phyloP scores from a whole-genome alignment of 176 grass and related monocot genomes.

The Musa troglodytarum region DNA sequence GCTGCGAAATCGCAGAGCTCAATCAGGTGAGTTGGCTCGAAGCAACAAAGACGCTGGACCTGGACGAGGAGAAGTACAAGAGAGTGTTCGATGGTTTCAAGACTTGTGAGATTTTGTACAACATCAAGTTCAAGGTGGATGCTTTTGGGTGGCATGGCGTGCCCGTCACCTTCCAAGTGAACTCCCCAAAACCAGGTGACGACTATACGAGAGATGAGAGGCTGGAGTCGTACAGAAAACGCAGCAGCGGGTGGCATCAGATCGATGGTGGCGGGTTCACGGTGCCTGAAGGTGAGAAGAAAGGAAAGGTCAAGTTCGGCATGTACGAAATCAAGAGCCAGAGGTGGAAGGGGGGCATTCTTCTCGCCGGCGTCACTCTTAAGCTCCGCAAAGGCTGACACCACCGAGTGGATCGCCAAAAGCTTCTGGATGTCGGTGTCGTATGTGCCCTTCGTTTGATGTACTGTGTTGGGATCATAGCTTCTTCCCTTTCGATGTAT shows the following conservation, averaged over 20 bases:
- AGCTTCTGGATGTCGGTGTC: too few relatives aligned
- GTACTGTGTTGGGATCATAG: too few relatives aligned
- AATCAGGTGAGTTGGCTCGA: constrained; percentile 4
- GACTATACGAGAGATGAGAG: neutral
- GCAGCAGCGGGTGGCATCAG: neutral
- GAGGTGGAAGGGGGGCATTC: constrained; percentile 8
- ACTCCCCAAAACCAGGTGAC: neutral
- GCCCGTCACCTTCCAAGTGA: neutral
- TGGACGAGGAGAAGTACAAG: neutral
- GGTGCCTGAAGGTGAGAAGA: neutral
- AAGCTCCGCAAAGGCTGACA: neutral
- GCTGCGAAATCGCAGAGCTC: neutral
- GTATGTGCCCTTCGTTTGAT: too few relatives aligned
- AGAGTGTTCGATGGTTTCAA: neutral
- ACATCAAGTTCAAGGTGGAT: constrained; percentile 11
- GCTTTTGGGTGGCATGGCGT: constrained; percentile 5
- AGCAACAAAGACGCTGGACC: neutral
- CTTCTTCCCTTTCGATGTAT: too few relatives aligned
- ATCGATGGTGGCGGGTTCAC: neutral
- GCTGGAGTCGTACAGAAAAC: neutral
- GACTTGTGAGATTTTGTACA: neutral
- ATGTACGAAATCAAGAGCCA: neutral
- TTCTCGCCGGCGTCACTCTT: neutral
- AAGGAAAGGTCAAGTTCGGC: neutral
- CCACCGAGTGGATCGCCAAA: too few relatives aligned